Evolutionary conservation across 1,284 basidiomycete species (phyloP).

Genomic region (Heliocybe sulcata): DNA sequence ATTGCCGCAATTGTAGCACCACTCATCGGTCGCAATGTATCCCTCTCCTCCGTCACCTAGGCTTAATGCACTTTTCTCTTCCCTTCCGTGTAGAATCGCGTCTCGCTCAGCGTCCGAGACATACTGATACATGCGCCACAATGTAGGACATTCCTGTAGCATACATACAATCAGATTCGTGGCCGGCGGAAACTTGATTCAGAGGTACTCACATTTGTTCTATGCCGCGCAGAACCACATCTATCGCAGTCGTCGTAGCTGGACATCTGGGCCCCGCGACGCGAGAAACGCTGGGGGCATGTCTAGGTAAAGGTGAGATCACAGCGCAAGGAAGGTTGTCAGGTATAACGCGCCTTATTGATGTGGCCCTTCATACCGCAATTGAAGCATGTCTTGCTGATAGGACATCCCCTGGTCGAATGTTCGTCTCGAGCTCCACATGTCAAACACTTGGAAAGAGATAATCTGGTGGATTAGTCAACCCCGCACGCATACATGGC

Average conservation of each 20-base stretch:
- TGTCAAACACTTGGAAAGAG: constrained; percentile 62
- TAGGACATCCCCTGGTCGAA: constrained; percentile 75
- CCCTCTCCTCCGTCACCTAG: constrained; percentile 74
- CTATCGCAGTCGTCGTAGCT: constrained; percentile 57
- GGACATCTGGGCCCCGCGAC: constrained; percentile 21
- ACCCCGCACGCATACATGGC: neutral
- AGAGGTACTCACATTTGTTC: constrained; percentile 48
- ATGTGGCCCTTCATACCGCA: constrained; percentile 89
- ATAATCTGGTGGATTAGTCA: constrained; percentile 4
- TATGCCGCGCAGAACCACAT: constrained; percentile 68
- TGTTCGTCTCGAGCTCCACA: constrained; percentile 88
- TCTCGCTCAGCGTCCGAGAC: constrained; percentile 48
- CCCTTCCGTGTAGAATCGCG: constrained; percentile 39
- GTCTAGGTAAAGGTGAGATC: constrained; percentile 33
- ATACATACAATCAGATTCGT: neutral
- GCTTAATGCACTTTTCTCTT: constrained; percentile 35
- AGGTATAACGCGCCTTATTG: constrained; percentile 42
- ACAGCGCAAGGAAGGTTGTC: neutral
- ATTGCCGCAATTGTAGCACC: constrained; percentile 87
- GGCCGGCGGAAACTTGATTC: neutral
- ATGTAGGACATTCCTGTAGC: constrained; percentile 73
- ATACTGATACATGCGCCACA: constrained; percentile 87
- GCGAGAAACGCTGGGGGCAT: constrained; percentile 60
- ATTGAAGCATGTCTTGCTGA: constrained; percentile 77
- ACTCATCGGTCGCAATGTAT: constrained; percentile 64